A percentile compares a stretch with the other conserved stretches of the same genome.
These are phyloP conservation scores for Schizochytrium sp. DNA, from an alignment of 108 stramenopile species.

Conservation along the genomic window DNA sequence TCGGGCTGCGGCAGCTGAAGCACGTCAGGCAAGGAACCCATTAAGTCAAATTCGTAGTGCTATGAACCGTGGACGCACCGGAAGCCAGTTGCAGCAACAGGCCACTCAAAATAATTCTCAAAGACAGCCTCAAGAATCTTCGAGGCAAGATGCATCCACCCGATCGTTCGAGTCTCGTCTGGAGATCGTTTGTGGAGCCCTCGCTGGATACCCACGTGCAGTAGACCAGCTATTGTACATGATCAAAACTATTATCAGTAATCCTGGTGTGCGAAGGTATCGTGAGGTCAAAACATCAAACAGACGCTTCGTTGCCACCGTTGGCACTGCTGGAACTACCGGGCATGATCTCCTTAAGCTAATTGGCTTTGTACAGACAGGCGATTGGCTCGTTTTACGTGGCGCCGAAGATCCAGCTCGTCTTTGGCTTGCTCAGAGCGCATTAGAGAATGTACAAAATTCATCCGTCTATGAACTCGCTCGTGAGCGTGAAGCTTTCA, in stretches of 20 bases:
- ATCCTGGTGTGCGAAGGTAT: slow-evolving; percentile 53
- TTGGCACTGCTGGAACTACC: not conserved
- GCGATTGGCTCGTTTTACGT: slow-evolving; percentile 36
- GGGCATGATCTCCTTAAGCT: slow-evolving; percentile 14
- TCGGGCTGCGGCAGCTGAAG: slow-evolving; percentile 30
- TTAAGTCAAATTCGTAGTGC: not conserved
- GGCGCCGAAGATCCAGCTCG: slow-evolving; percentile 52
- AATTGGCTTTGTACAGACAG: slow-evolving; percentile 23
- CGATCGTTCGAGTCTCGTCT: slow-evolving; percentile 13
- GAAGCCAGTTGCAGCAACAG: not conserved
- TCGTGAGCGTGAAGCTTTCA: not conserved
- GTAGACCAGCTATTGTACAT: slow-evolving; percentile 53
- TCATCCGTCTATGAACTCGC: slow-evolving; percentile 16
- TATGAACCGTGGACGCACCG: not conserved
- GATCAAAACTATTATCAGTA: slow-evolving; percentile 46
- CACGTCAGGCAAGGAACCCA: not conserved
- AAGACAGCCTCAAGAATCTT: no score
- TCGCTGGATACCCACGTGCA: slow-evolving; percentile 29
- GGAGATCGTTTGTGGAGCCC: not conserved
- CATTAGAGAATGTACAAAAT: not conserved
- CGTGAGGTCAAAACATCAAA: slow-evolving; percentile 46
- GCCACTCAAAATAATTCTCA: not conserved
- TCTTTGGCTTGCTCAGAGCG: slow-evolving; percentile 40
- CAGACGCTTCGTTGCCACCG: not conserved
- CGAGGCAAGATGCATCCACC: not conserved